Evolutionary conservation across 2,329 filamentous ascomycete species (phyloP).

Genomic region (Cladosporium sp.): DNA sequence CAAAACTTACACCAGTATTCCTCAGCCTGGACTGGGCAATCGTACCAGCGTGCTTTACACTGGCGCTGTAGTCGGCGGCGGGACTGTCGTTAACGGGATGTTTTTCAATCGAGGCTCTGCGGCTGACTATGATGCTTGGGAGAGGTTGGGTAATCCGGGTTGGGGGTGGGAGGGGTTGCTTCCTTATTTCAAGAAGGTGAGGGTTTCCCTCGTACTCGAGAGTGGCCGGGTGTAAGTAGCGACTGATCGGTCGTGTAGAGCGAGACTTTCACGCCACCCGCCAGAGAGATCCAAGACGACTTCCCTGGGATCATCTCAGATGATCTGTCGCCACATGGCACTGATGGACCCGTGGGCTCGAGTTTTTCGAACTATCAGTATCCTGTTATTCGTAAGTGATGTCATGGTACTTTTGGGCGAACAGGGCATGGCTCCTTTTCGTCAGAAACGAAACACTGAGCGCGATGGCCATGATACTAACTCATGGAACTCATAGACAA

Average conservation of each 20-base stretch:
- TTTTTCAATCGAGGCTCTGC: conserved; percentile 33
- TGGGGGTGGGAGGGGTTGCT: conserved; percentile 45
- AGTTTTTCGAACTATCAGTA: conserved; percentile 28
- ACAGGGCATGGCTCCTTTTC: background rate
- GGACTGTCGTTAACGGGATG: conserved; percentile 47
- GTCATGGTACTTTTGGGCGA: background rate
- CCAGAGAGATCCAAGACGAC: conserved; percentile 22
- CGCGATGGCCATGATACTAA: no score
- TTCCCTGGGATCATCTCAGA: conserved; percentile 23
- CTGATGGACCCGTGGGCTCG: conserved; percentile 25
- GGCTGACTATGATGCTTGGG: conserved; percentile 40
- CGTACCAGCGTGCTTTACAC: conserved; percentile 46
- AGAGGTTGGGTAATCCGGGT: conserved; percentile 29
- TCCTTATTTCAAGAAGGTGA: conserved; percentile 36
- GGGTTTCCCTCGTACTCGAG: background rate
- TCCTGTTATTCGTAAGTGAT: conserved; percentile 23
- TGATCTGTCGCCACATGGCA: conserved; percentile 24
- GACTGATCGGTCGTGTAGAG: conserved; percentile 28
- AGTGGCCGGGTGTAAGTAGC: background rate
- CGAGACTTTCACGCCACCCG: conserved; percentile 25
- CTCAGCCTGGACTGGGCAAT: conserved; percentile 42
- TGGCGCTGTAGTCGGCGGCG: conserved; percentile 53
- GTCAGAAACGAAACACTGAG: no score
- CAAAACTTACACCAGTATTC: conserved; percentile 45
- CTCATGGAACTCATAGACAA: conserved; percentile 2